These are phyloP conservation scores for Pichia phayaonensis DNA, from an alignment of 805 yeast species.

Conservation along the genomic window DNA sequence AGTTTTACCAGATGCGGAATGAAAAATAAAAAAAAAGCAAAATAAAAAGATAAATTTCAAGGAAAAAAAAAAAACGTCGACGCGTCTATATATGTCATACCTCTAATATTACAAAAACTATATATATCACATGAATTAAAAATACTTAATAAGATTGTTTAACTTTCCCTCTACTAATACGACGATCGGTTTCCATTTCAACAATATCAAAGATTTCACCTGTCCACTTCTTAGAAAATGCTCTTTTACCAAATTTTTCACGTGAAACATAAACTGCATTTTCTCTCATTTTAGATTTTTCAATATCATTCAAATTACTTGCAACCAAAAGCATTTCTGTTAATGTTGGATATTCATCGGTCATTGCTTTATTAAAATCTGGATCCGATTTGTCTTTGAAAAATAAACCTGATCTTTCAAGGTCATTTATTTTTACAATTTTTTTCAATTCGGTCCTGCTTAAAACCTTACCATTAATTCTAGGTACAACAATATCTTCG, in stretches of 20 bases:
- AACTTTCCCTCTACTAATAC: conserved; percentile 22
- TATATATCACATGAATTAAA: too few relatives aligned
- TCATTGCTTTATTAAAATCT: conserved; percentile 35
- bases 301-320: conserved; percentile 9
- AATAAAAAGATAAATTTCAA: neutral
- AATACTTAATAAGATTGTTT: conserved; percentile 22
- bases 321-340: conserved; percentile 38
- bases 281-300: conserved; percentile 15
- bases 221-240: conserved; percentile 21
- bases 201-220: conserved; percentile 9
- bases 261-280: conserved; percentile 20
- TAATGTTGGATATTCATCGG: conserved; percentile 29
- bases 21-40: neutral
- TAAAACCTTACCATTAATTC: conserved; percentile 16
- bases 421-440: neutral
- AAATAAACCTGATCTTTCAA: conserved; percentile 64
- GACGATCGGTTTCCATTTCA: conserved; percentile 16
- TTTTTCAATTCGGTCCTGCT: conserved; percentile 8
- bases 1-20: neutral
- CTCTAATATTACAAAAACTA: too few relatives aligned
- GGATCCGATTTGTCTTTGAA: conserved; percentile 70
- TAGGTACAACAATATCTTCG: conserved; percentile 69
- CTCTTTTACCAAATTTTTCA: conserved; percentile 22
- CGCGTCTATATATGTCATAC: too few relatives aligned
- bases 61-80: neutral